phyloP scores from a whole-genome alignment of 2,329 filamentous ascomycete genomes.

The Arthrobotrys entomopaga region DNA sequence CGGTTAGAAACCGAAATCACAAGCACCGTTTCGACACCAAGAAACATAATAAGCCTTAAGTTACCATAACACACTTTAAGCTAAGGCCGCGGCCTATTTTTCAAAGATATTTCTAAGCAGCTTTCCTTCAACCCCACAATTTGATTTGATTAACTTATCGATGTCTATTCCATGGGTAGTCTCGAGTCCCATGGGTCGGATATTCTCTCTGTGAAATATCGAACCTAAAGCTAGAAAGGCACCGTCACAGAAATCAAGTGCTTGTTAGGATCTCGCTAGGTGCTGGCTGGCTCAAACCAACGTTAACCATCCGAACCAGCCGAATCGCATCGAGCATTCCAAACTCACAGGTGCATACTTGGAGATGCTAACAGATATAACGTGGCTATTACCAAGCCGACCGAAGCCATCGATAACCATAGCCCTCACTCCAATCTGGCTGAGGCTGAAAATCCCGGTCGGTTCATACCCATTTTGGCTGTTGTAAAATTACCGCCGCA shows the following conservation, averaged over 20 bases:
- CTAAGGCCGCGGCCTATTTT: slow-evolving; percentile 55
- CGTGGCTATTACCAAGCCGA: too few relatives aligned
- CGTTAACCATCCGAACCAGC: too few relatives aligned
- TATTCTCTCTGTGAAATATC: too few relatives aligned
- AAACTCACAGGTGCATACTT: neutral
- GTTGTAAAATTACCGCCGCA: slow-evolving; percentile 42
- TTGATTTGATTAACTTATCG: too few relatives aligned
- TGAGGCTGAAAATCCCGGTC: slow-evolving; percentile 42
- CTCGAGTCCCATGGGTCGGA: too few relatives aligned
- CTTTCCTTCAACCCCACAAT: too few relatives aligned
- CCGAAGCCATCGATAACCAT: slow-evolving; percentile 11
- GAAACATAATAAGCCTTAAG: neutral
- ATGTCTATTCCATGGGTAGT: too few relatives aligned
- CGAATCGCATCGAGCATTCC: neutral
- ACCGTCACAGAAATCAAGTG: neutral
- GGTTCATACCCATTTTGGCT: neutral
- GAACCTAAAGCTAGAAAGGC: too few relatives aligned
- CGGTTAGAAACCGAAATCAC: slow-evolving; percentile 49
- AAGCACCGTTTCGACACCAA: slow-evolving; percentile 14
- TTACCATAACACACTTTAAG: too few relatives aligned
- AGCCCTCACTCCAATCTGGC: neutral
- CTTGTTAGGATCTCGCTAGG: neutral
- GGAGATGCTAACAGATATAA: too few relatives aligned
- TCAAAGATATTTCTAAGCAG: slow-evolving; percentile 4
- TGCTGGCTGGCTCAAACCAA: neutral